Evolutionary conservation across 2,329 filamentous ascomycete genomes (phyloP).

Genomic region (Diaporthe sp.): DNA sequence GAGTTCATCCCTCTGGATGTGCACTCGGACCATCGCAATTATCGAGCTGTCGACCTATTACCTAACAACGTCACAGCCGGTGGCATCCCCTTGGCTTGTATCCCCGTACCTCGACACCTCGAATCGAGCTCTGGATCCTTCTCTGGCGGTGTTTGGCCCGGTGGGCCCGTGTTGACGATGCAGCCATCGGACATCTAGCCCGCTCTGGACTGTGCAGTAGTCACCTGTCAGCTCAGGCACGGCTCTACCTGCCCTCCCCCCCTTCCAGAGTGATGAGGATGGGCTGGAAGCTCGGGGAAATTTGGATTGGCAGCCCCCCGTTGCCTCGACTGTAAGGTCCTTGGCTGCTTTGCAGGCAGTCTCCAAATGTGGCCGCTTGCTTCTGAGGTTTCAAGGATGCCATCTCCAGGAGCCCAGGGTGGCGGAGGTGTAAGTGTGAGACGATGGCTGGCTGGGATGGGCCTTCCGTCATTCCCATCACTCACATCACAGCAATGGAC

Average conservation of each 20-base stretch:
- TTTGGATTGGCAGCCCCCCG: slow-evolving; percentile 1
- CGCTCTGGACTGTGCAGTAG: slow-evolving; percentile 28
- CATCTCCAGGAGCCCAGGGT: slow-evolving; percentile 12
- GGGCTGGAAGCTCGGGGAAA: slow-evolving; percentile 21
- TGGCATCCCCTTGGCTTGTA: slow-evolving; percentile 21
- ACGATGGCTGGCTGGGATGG: slow-evolving; percentile 31
- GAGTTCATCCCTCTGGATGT: slow-evolving; percentile 25
- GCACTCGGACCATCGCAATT: slow-evolving; percentile 21
- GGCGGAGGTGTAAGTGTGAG: slow-evolving; percentile 19
- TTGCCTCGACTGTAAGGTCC: background rate
- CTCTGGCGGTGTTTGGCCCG: slow-evolving; percentile 12
- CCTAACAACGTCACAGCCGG: slow-evolving; percentile 33
- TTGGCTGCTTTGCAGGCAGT: background rate
- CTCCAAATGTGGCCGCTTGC: slow-evolving; percentile 14
- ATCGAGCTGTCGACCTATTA: slow-evolving; percentile 14
- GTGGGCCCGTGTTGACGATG: slow-evolving; percentile 21
- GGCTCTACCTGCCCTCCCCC: slow-evolving; percentile 17
- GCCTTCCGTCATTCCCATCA: slow-evolving; percentile 27
- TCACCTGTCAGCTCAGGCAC: slow-evolving; percentile 33
- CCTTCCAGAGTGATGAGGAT: slow-evolving; percentile 6
- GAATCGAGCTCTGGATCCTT: background rate
- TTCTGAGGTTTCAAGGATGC: slow-evolving; percentile 26
- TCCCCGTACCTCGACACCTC: background rate
- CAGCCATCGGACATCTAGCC: slow-evolving; percentile 25
- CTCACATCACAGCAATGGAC: slow-evolving; percentile 19